Evolutionary conservation across 75 land plant genomes (phyloP), one percentile per base, ranked within the genome.

Genomic region (Cryptomeria japonica): DNA sequence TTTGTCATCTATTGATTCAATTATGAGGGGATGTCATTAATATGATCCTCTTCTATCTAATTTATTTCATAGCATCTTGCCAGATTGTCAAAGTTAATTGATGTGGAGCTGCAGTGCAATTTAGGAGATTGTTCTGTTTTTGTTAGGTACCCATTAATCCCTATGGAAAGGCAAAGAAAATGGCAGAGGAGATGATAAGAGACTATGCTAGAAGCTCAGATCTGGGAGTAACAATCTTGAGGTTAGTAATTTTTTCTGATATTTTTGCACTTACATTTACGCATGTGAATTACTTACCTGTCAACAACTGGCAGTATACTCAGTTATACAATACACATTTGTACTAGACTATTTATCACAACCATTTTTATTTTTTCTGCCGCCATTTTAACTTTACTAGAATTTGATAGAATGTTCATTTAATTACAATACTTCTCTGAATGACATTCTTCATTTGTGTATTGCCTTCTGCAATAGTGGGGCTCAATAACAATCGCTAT

Each of bases 91-190:
- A 25, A 32, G 78, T 0, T 25, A 53, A 6, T 34, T 34, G 39
- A 31, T 68, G 64, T 85, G 25, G 42, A 72, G 77, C 31, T n/a
- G 13, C 4, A 19, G 37, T 64, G n/a, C 1, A 36, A 22, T 31
- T n/a, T 37, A 64, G 32, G 73, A 36, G 19, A 85, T 82, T 46
- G 12, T 47, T 61, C 18, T 88, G 6, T 64, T 14, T 85, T 51
- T 87, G 31, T 42, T 44, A 90, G 89, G 80, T 89, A 38, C 91
- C 91, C 31, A 88, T 90, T 76, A 90, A 90, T 85, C 91, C 91
- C 36, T 90, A 90, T 85, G 91, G 91, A 53, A 90, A 88, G 89
- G 90, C 91, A 19, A 90, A 90, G 80, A 90, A 90, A 61, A 89
- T 90, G 90, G 87, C 91, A 9, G 91, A 90, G 80, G 91, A 88